Conservation (phyloP, 1,284 basidiomycete genomes). For the Papiliotrema nemorosa region DNA sequence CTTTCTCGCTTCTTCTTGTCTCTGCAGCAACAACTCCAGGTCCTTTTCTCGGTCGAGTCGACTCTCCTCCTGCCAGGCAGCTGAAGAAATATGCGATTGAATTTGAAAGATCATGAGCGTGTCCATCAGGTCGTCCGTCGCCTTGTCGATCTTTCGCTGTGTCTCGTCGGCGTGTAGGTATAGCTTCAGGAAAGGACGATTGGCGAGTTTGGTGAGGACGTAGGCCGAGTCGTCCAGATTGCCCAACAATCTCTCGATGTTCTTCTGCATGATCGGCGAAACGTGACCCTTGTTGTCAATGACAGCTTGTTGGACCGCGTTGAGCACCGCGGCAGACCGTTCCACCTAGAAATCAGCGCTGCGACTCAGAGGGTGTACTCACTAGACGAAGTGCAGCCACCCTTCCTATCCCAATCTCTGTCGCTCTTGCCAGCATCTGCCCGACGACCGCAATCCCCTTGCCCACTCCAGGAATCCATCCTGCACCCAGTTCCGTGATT, state of each 20-base stretch:
- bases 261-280: slow-evolving; percentile 15
- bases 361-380: slow-evolving; percentile 2
- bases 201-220: slow-evolving; percentile 54
- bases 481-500: slow-evolving; percentile 4
- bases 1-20: slow-evolving; percentile 60
- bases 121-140: slow-evolving; percentile 59
- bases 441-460: slow-evolving; percentile 19
- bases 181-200: slow-evolving; percentile 69
- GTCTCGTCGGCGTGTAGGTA: slow-evolving; percentile 57
- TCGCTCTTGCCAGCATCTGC: slow-evolving; percentile 17
- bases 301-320: slow-evolving; percentile 20
- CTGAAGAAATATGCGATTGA: slow-evolving; percentile 21
- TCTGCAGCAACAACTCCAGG: slow-evolving; percentile 57
- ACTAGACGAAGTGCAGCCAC: slow-evolving; percentile 28
- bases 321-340: slow-evolving; percentile 22
- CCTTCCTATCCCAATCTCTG: slow-evolving; percentile 16
- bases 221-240: slow-evolving; percentile 16
- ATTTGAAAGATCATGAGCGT: slow-evolving; percentile 55
- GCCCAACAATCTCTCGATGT: slow-evolving; percentile 21
- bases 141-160: slow-evolving; percentile 16
- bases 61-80: slow-evolving; percentile 26
- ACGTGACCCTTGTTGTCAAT: slow-evolving; percentile 13
- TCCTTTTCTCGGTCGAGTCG: slow-evolving; percentile 58
- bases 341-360: slow-evolving; percentile 19
- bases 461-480: slow-evolving; percentile 26